Conservation (phyloP, 1,139 yeast species). For the Kodamaea sp. region DNA sequence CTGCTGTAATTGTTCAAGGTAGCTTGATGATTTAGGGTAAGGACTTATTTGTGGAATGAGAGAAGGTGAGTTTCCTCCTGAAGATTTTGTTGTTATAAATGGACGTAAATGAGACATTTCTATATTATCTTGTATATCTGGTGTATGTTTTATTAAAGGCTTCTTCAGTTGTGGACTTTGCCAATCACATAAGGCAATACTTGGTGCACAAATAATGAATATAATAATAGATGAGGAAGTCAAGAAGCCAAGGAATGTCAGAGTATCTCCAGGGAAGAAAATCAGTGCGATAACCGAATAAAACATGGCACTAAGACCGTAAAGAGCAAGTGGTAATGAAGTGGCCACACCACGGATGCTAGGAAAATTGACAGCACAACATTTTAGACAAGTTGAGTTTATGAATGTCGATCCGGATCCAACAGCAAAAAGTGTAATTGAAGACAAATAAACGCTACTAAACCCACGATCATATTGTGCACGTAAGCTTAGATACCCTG, state of each 20-base stretch:
- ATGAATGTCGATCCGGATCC: constrained; percentile 57
- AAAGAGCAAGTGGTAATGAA: constrained; percentile 54
- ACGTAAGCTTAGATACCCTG: constrained; percentile 47
- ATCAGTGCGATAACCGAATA: constrained; percentile 48
- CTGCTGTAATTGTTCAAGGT: not conserved
- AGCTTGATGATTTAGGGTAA: not conserved
- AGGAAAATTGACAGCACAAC: constrained; percentile 57
- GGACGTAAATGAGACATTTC: constrained; percentile 14
- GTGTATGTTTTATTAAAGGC: not conserved
- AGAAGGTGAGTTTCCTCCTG: not conserved
- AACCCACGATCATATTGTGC: constrained; percentile 37
- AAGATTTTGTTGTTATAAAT: constrained; percentile 2
- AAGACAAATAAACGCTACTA: constrained; percentile 32
- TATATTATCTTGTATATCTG: constrained; percentile 8
- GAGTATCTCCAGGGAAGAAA: constrained; percentile 51
- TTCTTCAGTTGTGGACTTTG: constrained; percentile 1
- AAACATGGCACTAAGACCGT: constrained; percentile 57
- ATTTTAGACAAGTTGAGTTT: constrained; percentile 51
- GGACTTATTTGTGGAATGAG: not conserved
- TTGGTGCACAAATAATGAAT: constrained; percentile 44
- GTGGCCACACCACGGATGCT: constrained; percentile 57
- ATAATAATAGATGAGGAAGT: constrained; percentile 39
- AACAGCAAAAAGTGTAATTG: constrained; percentile 37
- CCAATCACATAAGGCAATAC: constrained; percentile 42
- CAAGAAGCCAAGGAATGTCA: constrained; percentile 46